Percentiles rank a stretch among this genome's conserved stretches.
These are phyloP conservation scores for Omphalotus guepiniiformis DNA, from an alignment of 768 basidiomycete species.

Conservation along the genomic window DNA sequence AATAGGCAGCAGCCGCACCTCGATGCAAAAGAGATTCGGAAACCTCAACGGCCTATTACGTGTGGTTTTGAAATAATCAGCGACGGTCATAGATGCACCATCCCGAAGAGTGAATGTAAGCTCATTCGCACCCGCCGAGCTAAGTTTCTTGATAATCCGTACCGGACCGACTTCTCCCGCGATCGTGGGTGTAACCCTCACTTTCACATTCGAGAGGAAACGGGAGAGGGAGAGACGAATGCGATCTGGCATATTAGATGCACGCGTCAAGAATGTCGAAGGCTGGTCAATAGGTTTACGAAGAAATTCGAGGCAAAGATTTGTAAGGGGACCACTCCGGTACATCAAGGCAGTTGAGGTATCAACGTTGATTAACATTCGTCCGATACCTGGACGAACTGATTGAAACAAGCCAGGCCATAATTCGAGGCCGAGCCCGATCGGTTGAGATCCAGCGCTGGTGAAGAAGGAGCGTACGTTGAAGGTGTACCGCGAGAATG, in stretches of 20 bases:
- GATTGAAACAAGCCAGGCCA: constrained; percentile 79
- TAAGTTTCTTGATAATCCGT: constrained; percentile 61
- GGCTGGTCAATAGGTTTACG: constrained; percentile 23
- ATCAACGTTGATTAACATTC: constrained; percentile 65
- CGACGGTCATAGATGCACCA: constrained; percentile 42
- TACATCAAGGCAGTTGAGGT: constrained; percentile 75
- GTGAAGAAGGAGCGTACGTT: constrained; percentile 75
- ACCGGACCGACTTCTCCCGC: constrained; percentile 33
- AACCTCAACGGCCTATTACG: constrained; percentile 50
- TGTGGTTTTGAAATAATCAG: constrained; percentile 50
- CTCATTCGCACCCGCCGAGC: constrained; percentile 46
- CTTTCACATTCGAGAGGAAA: constrained; percentile 50
- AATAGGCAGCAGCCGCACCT: constrained; percentile 45
- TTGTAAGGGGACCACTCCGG: constrained; percentile 50
- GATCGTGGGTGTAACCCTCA: constrained; percentile 37
- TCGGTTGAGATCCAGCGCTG: constrained; percentile 44
- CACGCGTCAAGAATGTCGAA: constrained; percentile 36
- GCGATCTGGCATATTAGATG: constrained; percentile 46
- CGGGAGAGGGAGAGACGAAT: constrained; percentile 51
- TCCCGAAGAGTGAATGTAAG: constrained; percentile 44
- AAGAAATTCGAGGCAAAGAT: constrained; percentile 50
- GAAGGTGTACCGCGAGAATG: constrained; percentile 60
- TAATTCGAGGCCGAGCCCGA: constrained; percentile 48
- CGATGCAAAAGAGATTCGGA: constrained; percentile 64
- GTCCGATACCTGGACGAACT: constrained; percentile 56